Base-by-base conservation (phyloP, 140 eudicot genomes). In the Oenanthe javanica region DNA sequence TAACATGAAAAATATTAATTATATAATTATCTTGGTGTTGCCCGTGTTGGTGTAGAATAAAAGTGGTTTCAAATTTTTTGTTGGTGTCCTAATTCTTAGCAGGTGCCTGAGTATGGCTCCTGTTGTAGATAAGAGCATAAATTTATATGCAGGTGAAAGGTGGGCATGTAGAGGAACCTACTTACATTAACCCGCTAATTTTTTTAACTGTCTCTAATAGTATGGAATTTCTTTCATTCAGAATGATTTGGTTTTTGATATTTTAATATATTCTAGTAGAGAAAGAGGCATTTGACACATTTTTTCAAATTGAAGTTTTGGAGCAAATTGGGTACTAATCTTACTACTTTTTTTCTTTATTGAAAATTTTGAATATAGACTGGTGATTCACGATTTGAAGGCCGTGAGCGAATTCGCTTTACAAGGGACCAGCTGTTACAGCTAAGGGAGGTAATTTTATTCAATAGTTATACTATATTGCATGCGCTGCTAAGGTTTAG, bases 371-470 rank as follows among this genome's bases (percentile, higher is more conserved):
- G 66, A 27, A 83, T 79, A 18, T 78, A 96, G 99, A 86, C 79
- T 84, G 97, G 96, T 77, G 99, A 96, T 77, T 86, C 90, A 40
- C 93, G 96, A 19, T 89, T 89, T 67, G 99, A 96, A 81, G 85
- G 89, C 83, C 99, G 86, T 77, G 99, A 96, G 79, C 92, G 97
- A n/a, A 88, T 93, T 81, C 92, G 92, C 66, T 96, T 84, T 84
- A 84, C 93, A 80, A 79, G 97, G 71, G 99, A 96, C 79, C 96
- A 91, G 89, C 94, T 96, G 85, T 82, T 93, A 67, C 97, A 92
- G 64, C 92, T 96, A 46, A 91, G 98, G 81, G 96, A 89, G 99
- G 99, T 96, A 88, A 79, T 66, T 50, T 77, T 46, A 19, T 45
- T 76, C 72, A 66, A 40, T 31, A n/a, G 0, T 38, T 69, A 51